Evolutionary conservation across 305 asterid species (phyloP).

Genomic region (Solanum hybrid): DNA sequence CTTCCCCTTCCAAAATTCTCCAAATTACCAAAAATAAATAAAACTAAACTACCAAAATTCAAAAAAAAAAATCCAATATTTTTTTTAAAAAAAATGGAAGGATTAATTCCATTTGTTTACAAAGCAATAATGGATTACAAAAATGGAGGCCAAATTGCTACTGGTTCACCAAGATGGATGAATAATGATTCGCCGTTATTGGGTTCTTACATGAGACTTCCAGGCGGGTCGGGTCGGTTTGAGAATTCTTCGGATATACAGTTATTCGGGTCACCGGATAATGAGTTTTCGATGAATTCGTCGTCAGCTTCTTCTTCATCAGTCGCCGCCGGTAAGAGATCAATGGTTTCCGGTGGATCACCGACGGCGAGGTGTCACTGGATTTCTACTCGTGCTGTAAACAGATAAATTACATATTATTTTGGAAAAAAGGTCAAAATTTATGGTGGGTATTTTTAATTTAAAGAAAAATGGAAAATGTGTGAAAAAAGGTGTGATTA

Average conservation of each 20-base stretch:
- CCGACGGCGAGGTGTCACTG: conserved; percentile 23
- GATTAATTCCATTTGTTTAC: conserved; percentile 71
- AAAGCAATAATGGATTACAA: conserved; percentile 72
- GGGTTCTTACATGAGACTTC: conserved; percentile 48
- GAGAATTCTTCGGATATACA: conserved; percentile 29
- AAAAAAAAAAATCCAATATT: not conserved
- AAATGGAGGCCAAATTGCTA: conserved; percentile 25
- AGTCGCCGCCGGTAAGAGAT: conserved; percentile 14
- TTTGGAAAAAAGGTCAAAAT: not conserved
- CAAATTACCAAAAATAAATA: not conserved
- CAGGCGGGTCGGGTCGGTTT: conserved; percentile 66
- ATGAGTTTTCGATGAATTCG: conserved; percentile 27
- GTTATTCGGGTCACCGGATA: conserved; percentile 31
- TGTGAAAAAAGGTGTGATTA: not conserved
- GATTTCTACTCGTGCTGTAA: conserved; percentile 29
- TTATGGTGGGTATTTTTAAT: not conserved
- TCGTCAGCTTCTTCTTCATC: conserved; percentile 25
- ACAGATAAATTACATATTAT: conserved; percentile 12
- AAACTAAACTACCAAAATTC: not conserved
- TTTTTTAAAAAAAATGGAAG: conserved; percentile 40
- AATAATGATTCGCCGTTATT: conserved; percentile 41
- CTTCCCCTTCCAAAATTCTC: conserved; percentile 10
- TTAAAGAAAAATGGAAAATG: not conserved
- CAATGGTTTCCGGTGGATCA: conserved; percentile 15
- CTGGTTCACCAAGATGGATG: conserved; percentile 16